Percentiles rank a stretch among this genome's conserved stretches.
Evolutionary conservation across 2,329 filamentous ascomycete genomes (phyloP).

Genomic region (Microdochium paspali): DNA sequence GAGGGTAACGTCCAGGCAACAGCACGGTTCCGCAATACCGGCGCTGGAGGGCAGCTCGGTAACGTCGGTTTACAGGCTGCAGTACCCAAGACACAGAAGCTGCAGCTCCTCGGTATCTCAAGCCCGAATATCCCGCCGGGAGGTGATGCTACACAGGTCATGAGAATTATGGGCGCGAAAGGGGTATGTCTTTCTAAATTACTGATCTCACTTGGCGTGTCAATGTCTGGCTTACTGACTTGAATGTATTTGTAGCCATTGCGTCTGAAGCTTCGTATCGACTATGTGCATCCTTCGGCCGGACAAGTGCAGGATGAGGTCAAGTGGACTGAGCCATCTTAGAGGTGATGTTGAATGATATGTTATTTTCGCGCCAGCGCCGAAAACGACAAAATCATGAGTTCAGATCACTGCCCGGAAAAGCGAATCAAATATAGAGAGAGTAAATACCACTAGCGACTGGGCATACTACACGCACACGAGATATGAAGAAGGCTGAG

Average conservation of each 20-base stretch:
- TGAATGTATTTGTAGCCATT: slow-evolving; percentile 51
- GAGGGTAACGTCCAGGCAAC: slow-evolving; percentile 73
- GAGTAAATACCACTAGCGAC: too few species aligned
- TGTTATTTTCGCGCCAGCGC: too few species aligned
- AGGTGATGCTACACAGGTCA: slow-evolving; percentile 78
- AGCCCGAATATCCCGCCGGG: slow-evolving; percentile 66
- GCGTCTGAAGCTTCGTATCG: slow-evolving; percentile 76
- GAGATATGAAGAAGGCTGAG: too few species aligned
- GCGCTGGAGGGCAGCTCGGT: slow-evolving; percentile 55
- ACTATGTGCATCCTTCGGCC: slow-evolving; percentile 61
- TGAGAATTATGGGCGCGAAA: slow-evolving; percentile 77
- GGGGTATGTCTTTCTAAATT: slow-evolving; percentile 62
- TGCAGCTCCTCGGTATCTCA: slow-evolving; percentile 86
- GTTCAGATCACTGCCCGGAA: not conserved
- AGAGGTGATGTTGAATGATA: not conserved
- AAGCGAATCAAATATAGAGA: too few species aligned
- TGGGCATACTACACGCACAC: too few species aligned
- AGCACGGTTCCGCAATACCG: slow-evolving; percentile 74
- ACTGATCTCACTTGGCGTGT: not conserved
- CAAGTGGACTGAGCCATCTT: slow-evolving; percentile 80
- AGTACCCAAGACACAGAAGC: slow-evolving; percentile 90
- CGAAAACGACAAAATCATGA: not conserved
- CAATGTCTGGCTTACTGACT: not conserved
- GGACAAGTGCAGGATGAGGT: slow-evolving; percentile 81
- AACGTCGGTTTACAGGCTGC: slow-evolving; percentile 84